Evolutionary conservation across 441 rosid species (phyloP), one percentile per base, ranked within the genome.

Genomic region (Biscutella auriculata): DNA sequence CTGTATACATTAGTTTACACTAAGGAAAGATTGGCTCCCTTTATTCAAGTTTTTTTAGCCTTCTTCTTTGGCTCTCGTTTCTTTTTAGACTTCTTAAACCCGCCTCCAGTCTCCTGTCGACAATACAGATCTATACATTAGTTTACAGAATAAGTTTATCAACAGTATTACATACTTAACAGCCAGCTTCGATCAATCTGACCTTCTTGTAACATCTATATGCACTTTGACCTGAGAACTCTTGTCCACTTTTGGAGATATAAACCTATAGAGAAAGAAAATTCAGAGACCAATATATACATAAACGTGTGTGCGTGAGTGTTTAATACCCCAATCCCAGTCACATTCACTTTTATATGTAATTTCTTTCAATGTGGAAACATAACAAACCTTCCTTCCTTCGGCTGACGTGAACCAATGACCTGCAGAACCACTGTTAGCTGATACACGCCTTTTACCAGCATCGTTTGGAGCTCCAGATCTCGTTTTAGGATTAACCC

Each of bases 361-460:
- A 33, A 3, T 6, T 27, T 47, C 27, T 13, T n/a, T 19, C 5
- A 4, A 9, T 14, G 29, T 47, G 58, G 58, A 49, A 57, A 49
- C 21, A 49, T 16, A 40, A 64, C 66, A 33, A 58, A 86, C 98
- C 97, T 80, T 86, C 60, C 70, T 84, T 56, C 98, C 98, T 33
- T 79, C 88, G 32, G 88, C 62, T 2, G 82, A 78, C 49, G 96
- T 88, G 65, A 73, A 84, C 98, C 98, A 92, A 44, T 65, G 92
- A 46, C 97, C 94, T 40, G 83, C 69, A 63, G 81, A 67, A 67
- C 80, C 88, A 60, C 71, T 76, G 57, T 50, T 66, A 44, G 95
- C 94, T 42, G 75, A 80, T 46, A 84, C 89, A 49, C 89, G 82
- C 55, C 88, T 76, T 81, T 80, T 92, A 14, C 87, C 85, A 51